Conservation (phyloP, 2,329 filamentous ascomycete species). For the Talaromyces sp. region DNA sequence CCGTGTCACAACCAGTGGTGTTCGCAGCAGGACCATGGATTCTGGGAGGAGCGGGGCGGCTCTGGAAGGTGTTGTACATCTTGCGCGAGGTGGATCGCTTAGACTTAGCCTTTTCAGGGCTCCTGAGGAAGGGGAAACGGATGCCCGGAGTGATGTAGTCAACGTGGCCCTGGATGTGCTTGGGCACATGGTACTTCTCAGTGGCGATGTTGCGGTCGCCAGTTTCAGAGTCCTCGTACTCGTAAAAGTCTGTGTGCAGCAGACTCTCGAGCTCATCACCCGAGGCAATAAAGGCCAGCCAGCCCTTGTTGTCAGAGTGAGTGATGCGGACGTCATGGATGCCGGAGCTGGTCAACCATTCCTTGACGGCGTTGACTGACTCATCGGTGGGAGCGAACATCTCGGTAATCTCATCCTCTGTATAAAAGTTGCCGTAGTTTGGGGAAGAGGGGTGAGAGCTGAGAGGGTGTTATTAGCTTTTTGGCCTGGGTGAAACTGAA, state of each 20-base stretch:
- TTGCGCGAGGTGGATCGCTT: slow-evolving; percentile 1
- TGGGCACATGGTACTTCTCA: slow-evolving; percentile 47
- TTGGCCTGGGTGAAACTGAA: neutral
- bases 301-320: slow-evolving; percentile 47
- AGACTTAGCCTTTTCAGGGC: slow-evolving; percentile 11
- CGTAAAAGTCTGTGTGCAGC: slow-evolving; percentile 49
- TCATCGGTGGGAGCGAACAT: slow-evolving; percentile 39
- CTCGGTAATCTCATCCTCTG: slow-evolving; percentile 36
- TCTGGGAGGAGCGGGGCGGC: neutral
- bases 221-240: slow-evolving; percentile 39
- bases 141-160: slow-evolving; percentile 55
- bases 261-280: slow-evolving; percentile 49
- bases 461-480: neutral
- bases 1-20: slow-evolving; percentile 41
- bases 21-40: neutral
- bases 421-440: slow-evolving; percentile 40
- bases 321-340: slow-evolving; percentile 44
- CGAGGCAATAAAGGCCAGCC: slow-evolving; percentile 51
- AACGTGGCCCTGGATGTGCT: slow-evolving; percentile 42
- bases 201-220: slow-evolving; percentile 24
- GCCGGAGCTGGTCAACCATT: slow-evolving; percentile 51
- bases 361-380: slow-evolving; percentile 45
- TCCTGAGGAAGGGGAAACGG: slow-evolving; percentile 38
- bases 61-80: neutral
- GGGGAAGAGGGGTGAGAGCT: slow-evolving; percentile 33